Conservation (phyloP, 2,329 filamentous ascomycete genomes). For the Talaromyces atroroseus region DNA sequence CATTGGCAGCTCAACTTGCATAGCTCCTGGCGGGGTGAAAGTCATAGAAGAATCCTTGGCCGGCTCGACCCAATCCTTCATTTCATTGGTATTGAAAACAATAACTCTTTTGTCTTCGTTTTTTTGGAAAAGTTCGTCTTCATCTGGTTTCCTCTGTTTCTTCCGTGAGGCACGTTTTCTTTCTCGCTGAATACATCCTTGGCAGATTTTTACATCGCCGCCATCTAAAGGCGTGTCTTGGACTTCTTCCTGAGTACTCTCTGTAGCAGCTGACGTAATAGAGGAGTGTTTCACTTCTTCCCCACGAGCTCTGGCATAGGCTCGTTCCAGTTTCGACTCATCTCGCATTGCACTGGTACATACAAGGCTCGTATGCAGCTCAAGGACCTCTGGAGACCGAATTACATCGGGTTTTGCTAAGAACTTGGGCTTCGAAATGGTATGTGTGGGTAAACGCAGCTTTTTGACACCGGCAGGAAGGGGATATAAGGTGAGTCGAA, state of each 20-base stretch:
- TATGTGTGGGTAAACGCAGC: constrained; percentile 80
- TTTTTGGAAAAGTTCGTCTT: constrained; percentile 79
- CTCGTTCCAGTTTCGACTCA: constrained; percentile 59
- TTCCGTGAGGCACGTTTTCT: constrained; percentile 86
- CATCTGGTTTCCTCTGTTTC: constrained; percentile 87
- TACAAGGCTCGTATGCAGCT: constrained; percentile 74
- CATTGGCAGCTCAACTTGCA: constrained; percentile 84
- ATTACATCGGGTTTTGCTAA: constrained; percentile 66
- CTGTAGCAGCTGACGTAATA: constrained; percentile 39
- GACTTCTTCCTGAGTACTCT: constrained; percentile 53
- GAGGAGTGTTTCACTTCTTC: constrained; percentile 31
- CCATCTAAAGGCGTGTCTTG: constrained; percentile 74
- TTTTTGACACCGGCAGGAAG: constrained; percentile 71
- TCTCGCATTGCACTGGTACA: constrained; percentile 90
- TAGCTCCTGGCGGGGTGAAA: constrained; percentile 50
- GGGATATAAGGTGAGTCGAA: constrained; percentile 71
- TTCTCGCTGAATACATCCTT: constrained; percentile 86
- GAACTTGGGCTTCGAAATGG: constrained; percentile 90
- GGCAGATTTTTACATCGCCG: constrained; percentile 88
- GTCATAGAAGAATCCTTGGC: constrained; percentile 46
- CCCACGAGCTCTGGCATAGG: constrained; percentile 54
- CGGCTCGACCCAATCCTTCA: constrained; percentile 73
- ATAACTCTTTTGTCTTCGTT: constrained; percentile 77
- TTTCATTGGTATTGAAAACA: constrained; percentile 84
- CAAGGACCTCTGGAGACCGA: constrained; percentile 66